Percentiles rank a stretch among this genome's conserved stretches.
Conservation (phyloP, 1,284 basidiomycete genomes). For the Boletus semigastroideus region DNA sequence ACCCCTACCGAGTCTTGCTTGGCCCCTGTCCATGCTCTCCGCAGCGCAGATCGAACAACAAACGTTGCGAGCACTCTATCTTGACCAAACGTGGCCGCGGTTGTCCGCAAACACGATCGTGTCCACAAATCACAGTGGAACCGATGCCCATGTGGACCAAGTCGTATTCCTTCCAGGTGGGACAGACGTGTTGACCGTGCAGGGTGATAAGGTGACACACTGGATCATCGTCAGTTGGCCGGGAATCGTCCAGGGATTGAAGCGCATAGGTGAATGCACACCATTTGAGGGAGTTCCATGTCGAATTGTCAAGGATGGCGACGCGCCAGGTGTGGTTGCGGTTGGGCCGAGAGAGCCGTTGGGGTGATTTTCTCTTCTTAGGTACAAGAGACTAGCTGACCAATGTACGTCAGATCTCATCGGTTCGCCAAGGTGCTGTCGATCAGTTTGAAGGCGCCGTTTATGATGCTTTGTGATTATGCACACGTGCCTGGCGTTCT, state of each 20-base stretch:
- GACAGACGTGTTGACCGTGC: conserved; percentile 29
- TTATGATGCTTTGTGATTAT: conserved; percentile 24
- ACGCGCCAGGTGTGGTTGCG: conserved; percentile 19
- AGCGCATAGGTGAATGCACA: conserved; percentile 21
- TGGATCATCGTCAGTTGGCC: conserved; percentile 23
- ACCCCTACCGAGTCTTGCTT: conserved; percentile 19
- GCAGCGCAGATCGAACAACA: conserved; percentile 27
- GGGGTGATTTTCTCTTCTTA: conserved; percentile 3
- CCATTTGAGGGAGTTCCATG: conserved; percentile 18
- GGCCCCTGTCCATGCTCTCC: conserved; percentile 14
- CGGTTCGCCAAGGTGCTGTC: conserved; percentile 22
- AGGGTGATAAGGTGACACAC: conserved; percentile 23
- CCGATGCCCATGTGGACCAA: conserved; percentile 21
- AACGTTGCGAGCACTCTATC: conserved; percentile 27
- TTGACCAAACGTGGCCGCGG: conserved; percentile 23
- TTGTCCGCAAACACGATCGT: conserved; percentile 14
- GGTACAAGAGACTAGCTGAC: conserved; percentile 1
- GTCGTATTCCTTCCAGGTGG: conserved; percentile 29
- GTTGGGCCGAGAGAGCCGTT: conserved; percentile 18
- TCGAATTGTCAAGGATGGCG: conserved; percentile 20
- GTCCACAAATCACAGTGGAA: background rate
- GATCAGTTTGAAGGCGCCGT: conserved; percentile 20
- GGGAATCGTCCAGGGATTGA: conserved; percentile 14
- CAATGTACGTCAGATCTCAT: conserved; percentile 5
- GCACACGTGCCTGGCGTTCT: conserved; percentile 20